Base-by-base conservation (phyloP, 306 rosid genomes). In the Dalbergia cultrata region DNA sequence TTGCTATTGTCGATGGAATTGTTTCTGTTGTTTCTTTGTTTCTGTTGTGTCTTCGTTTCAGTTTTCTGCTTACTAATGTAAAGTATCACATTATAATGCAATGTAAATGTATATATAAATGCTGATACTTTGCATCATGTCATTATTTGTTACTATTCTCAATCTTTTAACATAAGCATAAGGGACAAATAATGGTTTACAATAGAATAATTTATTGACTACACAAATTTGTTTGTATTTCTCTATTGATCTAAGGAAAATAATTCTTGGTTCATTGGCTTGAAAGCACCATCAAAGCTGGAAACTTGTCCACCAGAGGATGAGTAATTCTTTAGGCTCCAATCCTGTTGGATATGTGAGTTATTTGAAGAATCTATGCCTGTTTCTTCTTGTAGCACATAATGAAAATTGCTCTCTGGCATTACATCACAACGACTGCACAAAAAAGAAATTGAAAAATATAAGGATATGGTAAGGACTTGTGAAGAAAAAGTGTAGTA, bases 331-430 rank as follows among this genome's bases (percentile, higher is more conserved):
- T 49, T 45, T 49, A 84, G 77, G 59, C 67, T 77, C 85, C 88
- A 82, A 7, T 75, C 86, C 66, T 83, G 83, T 70, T 75, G 89
- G 80, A 84, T 84, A 63, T 84, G 85, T 83, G 85, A 70, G 43
- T 89, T 69, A 21, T 84, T 76, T 16, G 75, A 81, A 57, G 87
- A 71, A 37, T 61, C 88, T 21, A 78, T 9, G 1, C 47, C 78
- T 71, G 82, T 79, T 33, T 82, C 92, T 80, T 90, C 91, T 72
- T 90, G 81, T 17, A 91, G 45, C 81, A 89, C 75, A 5, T 85
- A 74, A 26, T 85, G 67, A 71, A 82, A 84, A 65, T 78, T 82
- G 72, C 63, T 82, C 72, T 85, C 90, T 75, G 59, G 26, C 62
- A 83, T 86, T 81, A 81, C 85, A 59, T 69, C 57, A 71, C 85